These are phyloP conservation scores for Fistulifera pelliculosa DNA, from an alignment of 108 stramenopile species.

Conservation along the genomic window DNA sequence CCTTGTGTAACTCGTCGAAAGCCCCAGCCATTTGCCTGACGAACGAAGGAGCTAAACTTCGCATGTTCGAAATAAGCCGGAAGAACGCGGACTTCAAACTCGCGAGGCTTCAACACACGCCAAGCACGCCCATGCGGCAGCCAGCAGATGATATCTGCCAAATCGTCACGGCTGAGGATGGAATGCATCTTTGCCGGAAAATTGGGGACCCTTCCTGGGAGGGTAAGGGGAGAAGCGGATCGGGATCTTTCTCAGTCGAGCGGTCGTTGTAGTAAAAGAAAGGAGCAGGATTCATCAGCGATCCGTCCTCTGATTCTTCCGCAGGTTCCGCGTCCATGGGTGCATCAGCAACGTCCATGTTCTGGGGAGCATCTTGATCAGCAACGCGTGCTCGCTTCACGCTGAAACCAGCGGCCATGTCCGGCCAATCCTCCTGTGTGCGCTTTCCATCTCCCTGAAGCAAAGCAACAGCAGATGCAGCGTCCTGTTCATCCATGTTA, in stretches of 20 bases:
- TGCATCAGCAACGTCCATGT: background rate
- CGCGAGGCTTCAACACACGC: conserved; percentile 57
- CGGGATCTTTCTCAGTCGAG: conserved; percentile 37
- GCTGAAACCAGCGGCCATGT: background rate
- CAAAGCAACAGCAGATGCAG: conserved; percentile 11
- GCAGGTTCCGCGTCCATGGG: background rate
- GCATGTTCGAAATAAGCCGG: conserved; percentile 63
- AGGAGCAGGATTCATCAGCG: conserved; percentile 16
- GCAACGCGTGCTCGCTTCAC: too few species aligned
- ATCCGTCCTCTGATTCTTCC: background rate
- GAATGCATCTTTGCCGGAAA: conserved; percentile 74
- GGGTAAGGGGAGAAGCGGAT: conserved; percentile 55
- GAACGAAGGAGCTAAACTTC: conserved; percentile 39
- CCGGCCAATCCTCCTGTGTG: conserved; percentile 1
- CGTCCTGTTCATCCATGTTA: conserved; percentile 7
- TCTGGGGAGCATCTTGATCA: background rate
- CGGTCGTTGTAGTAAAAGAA: conserved; percentile 55
- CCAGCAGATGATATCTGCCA: conserved; percentile 55
- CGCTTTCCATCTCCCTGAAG: conserved; percentile 3
- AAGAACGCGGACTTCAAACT: conserved; percentile 49
- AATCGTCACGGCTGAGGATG: conserved; percentile 44
- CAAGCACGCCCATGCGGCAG: conserved; percentile 65
- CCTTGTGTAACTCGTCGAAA: conserved; percentile 45
- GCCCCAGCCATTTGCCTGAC: conserved; percentile 43
- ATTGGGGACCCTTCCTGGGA: conserved; percentile 51